Base-by-base conservation (phyloP, 78 protist genomes). In the Mantamonas sphyraenae region DNA sequence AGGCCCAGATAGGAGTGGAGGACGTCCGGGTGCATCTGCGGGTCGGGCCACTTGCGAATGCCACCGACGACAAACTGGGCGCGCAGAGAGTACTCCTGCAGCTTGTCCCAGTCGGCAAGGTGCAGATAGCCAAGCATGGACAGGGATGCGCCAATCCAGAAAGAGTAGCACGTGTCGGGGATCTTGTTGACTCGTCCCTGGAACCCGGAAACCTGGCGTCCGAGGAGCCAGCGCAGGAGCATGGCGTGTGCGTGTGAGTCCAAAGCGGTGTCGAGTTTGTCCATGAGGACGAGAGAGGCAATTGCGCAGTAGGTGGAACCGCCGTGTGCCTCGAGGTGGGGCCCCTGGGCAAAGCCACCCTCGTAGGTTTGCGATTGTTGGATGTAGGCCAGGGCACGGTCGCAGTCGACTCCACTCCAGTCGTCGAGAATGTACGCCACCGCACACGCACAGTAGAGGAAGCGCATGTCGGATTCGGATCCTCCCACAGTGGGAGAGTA, bases 151-250 rank as follows among this genome's bases (percentile, higher is more conserved):
- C 98, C 99, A 20, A 90, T 84, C 99, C 99, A 96, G 71, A 74
- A 94, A 22, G 91, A 68, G 79, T 96, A 96, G 86, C 99, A 96
- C 16, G 90, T 63, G 68, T 96, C 99, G 28, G 82, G 94, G 14
- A 88, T 84, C 69, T 96, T 96, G 82, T 94, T 87, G 26, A 88
- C 85, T 0, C 99, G 68, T 9, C 99, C 99, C 8, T 71, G 59
- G 71, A 94, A 96, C 10, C 99, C 98, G 12, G 80, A 34, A 24
- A 77, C 63, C 43, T 86, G 91, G 30, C 80, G 67, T 9, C 45
- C 60, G 9, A 47, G 57, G n/a, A 79, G 65, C 35, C 71, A 66
- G 55, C 55, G 9, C 55, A 47, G 28, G 28, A 19, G 55, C 26
- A 47, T 2, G 22, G 55, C 19, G 55, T 8, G 55, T 5, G 5